Conservation (phyloP, 1,284 basidiomycete genomes). For the Ceraceosorus guamensis region DNA sequence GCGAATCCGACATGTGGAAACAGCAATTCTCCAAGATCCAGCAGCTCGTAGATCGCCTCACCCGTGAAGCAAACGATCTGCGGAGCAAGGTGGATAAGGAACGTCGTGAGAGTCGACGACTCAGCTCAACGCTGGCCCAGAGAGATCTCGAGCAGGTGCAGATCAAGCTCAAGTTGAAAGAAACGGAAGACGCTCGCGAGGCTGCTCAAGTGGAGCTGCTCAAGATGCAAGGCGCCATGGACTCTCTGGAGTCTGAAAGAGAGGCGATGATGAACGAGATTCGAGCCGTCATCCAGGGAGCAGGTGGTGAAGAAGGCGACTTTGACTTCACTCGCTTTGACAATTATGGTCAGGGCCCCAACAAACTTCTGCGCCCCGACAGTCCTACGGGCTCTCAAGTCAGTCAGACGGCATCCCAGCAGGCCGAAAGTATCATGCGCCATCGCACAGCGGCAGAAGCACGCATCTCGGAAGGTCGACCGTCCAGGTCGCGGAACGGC, state of each 20-base stretch:
- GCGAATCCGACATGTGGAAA: slow-evolving; percentile 77
- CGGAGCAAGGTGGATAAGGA: slow-evolving; percentile 77
- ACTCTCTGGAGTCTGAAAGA: slow-evolving; percentile 25
- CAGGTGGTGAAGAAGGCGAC: slow-evolving; percentile 20
- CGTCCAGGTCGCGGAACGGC: not conserved
- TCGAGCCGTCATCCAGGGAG: slow-evolving; percentile 27
- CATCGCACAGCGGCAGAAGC: slow-evolving; percentile 36
- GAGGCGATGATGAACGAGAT: slow-evolving; percentile 46
- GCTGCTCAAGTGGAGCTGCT: slow-evolving; percentile 30
- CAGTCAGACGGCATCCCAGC: slow-evolving; percentile 17
- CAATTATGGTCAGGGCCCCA: slow-evolving; percentile 10
- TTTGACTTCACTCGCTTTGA: slow-evolving; percentile 22
- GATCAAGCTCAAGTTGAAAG: slow-evolving; percentile 31
- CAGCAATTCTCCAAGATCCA: slow-evolving; percentile 85
- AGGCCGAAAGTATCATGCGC: slow-evolving; percentile 28
- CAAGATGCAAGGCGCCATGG: slow-evolving; percentile 35
- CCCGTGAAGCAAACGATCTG: slow-evolving; percentile 68
- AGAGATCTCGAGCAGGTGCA: slow-evolving; percentile 36
- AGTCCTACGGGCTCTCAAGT: slow-evolving; percentile 10
- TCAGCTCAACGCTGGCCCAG: slow-evolving; percentile 53
- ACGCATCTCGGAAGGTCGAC: slow-evolving; percentile 23
- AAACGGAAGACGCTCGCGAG: slow-evolving; percentile 39
- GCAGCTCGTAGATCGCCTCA: slow-evolving; percentile 75
- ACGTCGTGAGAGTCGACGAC: slow-evolving; percentile 71
- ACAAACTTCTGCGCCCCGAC: slow-evolving; percentile 6